A percentile compares a stretch with the other conserved stretches of the same genome.
Conservation (phyloP, 495 filamentous ascomycete genomes). For the Neurospora discreta region DNA sequence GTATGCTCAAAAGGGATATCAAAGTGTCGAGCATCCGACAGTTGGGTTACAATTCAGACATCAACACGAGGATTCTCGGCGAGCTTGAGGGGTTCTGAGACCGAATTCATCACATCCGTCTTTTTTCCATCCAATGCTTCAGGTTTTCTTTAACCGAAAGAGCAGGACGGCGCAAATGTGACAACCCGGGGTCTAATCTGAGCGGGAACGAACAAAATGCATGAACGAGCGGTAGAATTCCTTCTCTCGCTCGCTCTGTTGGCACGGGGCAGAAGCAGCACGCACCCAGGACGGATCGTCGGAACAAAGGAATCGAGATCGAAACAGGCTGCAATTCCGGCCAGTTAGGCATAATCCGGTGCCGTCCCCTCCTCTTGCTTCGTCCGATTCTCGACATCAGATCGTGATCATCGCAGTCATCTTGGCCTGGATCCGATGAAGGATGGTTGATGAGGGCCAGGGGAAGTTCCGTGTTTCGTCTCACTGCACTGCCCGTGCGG, state of each 20-base stretch:
- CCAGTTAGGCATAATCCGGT: neutral
- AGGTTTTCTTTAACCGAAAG: neutral
- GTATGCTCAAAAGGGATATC: neutral
- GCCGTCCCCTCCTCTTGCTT: neutral
- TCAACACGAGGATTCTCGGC: neutral
- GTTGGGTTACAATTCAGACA: neutral
- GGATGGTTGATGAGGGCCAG: neutral
- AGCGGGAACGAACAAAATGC: neutral
- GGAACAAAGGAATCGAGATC: neutral
- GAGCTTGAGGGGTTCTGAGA: neutral
- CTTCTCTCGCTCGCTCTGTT: too few species aligned
- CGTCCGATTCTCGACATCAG: neutral
- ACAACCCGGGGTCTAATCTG: neutral
- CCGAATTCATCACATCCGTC: neutral
- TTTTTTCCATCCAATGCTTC: neutral
- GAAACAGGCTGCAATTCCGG: neutral
- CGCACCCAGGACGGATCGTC: neutral
- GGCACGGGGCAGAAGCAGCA: neutral
- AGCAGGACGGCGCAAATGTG: neutral
- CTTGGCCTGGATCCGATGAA: neutral
- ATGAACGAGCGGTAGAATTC: neutral
- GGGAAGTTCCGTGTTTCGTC: constrained; percentile 7
- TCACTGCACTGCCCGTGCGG: constrained; percentile 3
- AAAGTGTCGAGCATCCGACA: neutral
- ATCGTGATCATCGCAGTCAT: neutral